Evolutionary conservation across 371 early-diverging fungal species (phyloP), one percentile per base, ranked within the genome.

Genomic region (Syncephalis plumigaleata): DNA sequence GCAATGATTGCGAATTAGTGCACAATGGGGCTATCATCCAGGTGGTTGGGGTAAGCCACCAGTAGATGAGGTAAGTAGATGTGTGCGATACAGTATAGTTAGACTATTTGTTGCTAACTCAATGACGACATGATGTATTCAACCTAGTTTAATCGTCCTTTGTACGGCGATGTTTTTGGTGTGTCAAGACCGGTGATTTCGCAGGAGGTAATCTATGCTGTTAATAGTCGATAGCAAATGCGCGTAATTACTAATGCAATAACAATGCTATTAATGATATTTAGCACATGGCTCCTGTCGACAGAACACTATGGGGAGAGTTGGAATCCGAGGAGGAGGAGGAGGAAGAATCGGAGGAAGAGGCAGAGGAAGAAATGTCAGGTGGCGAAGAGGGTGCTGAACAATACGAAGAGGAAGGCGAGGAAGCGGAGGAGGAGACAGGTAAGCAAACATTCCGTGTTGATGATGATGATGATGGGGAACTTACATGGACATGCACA

Each of bases 1-100:
- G 1, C 4, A 9, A 22, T 21, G 8, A 42, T 15, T 44, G 22
- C 18, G 18, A 16, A 25, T 39, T 46, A 58, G 59, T 13, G 94
- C 92, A n/a, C 87, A 89, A 55, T 97, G 95, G 98, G 98, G 98
- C 8, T 97, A 79, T 57, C 95, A 95, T 57, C 93, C 94, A 4
- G 96, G 96, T 54, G 95, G 94, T 24, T 97, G 95, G 96, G 98
- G 98, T 15, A 81, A 87, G 59, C 94, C 96, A 40, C 96, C 96
- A 9, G 91, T 94, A 2, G 96, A 97, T 61, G 93, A 93, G 56
- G 63, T 64, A 61, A 42, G 49, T 45, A 18, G 31, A 31, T 31
- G 11, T 47, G n/a, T 52, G 36, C n/a, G n/a, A n/a, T n/a, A n/a
- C 44, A 67, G 64, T 81, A 74, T 50, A 89, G 87, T 44, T 23